Conservation (phyloP, 306 rosid genomes). For the Gillenia trifoliata region DNA sequence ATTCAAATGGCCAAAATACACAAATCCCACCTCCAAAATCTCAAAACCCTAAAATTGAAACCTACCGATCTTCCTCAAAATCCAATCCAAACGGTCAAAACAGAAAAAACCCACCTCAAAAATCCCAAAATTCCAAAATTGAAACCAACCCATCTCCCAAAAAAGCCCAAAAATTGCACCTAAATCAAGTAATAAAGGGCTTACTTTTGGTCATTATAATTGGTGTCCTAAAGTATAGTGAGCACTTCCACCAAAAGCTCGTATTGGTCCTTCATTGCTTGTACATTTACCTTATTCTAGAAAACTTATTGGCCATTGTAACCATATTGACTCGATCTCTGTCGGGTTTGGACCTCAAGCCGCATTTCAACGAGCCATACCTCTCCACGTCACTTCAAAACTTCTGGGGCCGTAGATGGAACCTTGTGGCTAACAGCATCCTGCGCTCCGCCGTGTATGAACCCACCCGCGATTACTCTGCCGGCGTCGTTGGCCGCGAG, state of each 20-base stretch:
- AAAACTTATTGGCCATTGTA: conserved; percentile 28
- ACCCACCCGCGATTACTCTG: conserved; percentile 23
- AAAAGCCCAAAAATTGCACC: conserved; percentile 1
- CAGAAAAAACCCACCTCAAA: conserved; percentile 7
- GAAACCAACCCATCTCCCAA: conserved; percentile 2
- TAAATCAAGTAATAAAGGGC: conserved; percentile 28
- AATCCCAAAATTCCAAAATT: not conserved
- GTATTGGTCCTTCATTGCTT: conserved; percentile 30
- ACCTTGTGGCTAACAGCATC: conserved; percentile 47
- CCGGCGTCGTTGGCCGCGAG: conserved; percentile 8
- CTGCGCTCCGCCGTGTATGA: conserved; percentile 48
- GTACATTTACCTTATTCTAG: conserved; percentile 49
- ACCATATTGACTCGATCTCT: conserved; percentile 31
- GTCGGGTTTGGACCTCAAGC: conserved; percentile 51
- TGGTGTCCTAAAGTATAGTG: conserved; percentile 25
- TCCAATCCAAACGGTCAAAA: not conserved
- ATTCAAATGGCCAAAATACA: no score
- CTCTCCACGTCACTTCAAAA: conserved; percentile 55
- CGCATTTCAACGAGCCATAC: conserved; percentile 55
- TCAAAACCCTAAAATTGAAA: no score
- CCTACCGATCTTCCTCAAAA: not conserved
- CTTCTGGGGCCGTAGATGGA: conserved; percentile 71
- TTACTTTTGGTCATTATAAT: conserved; percentile 23
- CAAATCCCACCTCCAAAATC: no score
- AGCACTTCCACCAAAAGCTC: conserved; percentile 36